Evolutionary conservation across 805 yeast species (phyloP), one percentile per base, ranked within the genome.

Genomic region (Sporopachydermia lactativora): DNA sequence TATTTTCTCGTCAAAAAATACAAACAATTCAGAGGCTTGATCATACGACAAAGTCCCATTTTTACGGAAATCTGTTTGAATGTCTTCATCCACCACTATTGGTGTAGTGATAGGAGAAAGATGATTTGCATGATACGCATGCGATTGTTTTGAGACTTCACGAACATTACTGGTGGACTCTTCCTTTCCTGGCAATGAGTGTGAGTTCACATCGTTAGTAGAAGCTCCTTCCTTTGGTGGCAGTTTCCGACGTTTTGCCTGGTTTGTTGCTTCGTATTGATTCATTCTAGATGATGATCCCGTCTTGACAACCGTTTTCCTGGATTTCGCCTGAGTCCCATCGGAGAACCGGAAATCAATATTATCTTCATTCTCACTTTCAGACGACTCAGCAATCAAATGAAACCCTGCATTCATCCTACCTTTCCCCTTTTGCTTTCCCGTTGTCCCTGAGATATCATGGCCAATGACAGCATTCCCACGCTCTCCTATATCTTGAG

Each of bases 1-100:
- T 19, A 78, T 72, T 41, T 75, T 66, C 1, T 62, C 53, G 45
- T 73, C 69, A 49, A 78, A 78, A 42, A 62, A 71, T 11, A 53
- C 47, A 45, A 76, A 72, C 13, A 77, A 57, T 19, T 64, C 70
- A n/a, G 54, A 52, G 1, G 59, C 59, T 17, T 70, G 64, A 1
- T 50, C 54, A 28, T 58, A 49, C 2, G 63, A 43, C 1, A 71
- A 43, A n/a, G 59, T 52, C 1, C 59, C 60, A 40, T 58, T 53
- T 17, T 19, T 16, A 15, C 50, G 41, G 15, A 67, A 65, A 43
- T 66, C 70, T 3, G 39, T 17, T 18, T 37, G 35, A 17, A 31
- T 14, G 17, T 16, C 13, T 24, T 24, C 31, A 24, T 24, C 31
- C 8, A 24, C 31, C 31, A 24, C 31, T 24, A 24, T n/a, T 8